A percentile compares a stretch with the other conserved stretches of the same genome.
Evolutionary conservation across 106 monocot species (phyloP).

Genomic region (Platanthera zijinensis): DNA sequence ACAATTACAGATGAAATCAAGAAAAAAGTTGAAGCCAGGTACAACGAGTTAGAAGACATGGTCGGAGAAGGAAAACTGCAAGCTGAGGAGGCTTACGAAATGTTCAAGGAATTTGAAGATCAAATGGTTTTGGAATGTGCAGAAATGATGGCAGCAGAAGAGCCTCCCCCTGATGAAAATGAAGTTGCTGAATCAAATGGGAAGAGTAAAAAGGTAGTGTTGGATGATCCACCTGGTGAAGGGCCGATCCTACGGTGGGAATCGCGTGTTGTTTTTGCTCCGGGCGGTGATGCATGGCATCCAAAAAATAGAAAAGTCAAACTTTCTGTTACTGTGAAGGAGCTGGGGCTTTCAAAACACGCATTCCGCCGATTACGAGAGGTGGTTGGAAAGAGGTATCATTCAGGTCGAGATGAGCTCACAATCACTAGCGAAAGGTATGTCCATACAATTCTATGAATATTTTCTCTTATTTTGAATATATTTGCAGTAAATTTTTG

Average conservation of each 20-base stretch:
- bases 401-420: conserved; percentile 90
- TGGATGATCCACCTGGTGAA: conserved; percentile 87
- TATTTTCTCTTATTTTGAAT: not conserved
- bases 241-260: conserved; percentile 93
- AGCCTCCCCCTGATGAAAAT: conserved; percentile 33
- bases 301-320: conserved; percentile 95
- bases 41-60: conserved; percentile 76
- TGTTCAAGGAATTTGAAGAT: conserved; percentile 84
- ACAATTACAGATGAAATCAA: conserved; percentile 68
- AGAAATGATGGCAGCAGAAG: conserved; percentile 47
- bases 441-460: conserved; percentile 1
- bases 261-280: conserved; percentile 79
- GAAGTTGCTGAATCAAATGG: conserved; percentile 20
- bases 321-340: conserved; percentile 81
- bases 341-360: conserved; percentile 70
- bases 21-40: conserved; percentile 76
- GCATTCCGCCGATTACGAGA: conserved; percentile 60
- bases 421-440: conserved; percentile 98
- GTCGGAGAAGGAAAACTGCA: conserved; percentile 73
- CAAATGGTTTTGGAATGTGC: conserved; percentile 66
- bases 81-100: conserved; percentile 72
- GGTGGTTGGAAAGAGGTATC: conserved; percentile 86
- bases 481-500: not conserved
- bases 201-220: conserved; percentile 31
- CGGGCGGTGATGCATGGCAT: conserved; percentile 89